Conservation (phyloP, 148 eudicot genomes). For the Simmondsia chinensis region DNA sequence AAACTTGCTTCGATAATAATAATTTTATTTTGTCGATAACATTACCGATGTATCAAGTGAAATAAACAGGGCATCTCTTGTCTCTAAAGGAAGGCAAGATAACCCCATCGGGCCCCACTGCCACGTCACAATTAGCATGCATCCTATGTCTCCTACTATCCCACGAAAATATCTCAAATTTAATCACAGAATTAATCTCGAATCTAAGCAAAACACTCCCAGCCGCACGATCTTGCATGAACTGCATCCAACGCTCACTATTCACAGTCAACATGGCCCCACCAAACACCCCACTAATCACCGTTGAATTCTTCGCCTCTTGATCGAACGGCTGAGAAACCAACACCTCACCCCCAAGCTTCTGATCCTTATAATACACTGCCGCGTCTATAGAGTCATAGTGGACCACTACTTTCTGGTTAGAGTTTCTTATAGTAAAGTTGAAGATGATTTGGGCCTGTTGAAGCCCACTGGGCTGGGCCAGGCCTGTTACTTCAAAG, state of each 20-base stretch:
- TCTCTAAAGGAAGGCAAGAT: conserved; percentile 29
- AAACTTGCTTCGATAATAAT: too few relatives aligned
- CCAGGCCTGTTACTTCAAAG: conserved; percentile 46
- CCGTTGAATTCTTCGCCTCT: conserved; percentile 41
- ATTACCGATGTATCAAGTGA: conserved; percentile 15
- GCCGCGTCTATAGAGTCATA: conserved; percentile 42
- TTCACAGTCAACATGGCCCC: conserved; percentile 41
- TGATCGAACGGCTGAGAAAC: conserved; percentile 46
- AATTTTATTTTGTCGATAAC: too few relatives aligned
- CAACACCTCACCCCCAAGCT: conserved; percentile 35
- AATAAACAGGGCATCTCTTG: conserved; percentile 55
- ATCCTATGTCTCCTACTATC: conserved; percentile 45
- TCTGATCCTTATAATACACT: conserved; percentile 33
- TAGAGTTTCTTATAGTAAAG: conserved; percentile 56
- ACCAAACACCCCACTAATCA: conserved; percentile 19
- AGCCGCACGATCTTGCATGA: conserved; percentile 22
- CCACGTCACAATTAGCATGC: conserved; percentile 57
- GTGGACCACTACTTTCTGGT: conserved; percentile 50
- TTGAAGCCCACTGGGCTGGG: conserved; percentile 33
- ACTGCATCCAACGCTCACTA: conserved; percentile 35
- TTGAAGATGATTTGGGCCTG: conserved; percentile 39
- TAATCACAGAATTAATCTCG: conserved; percentile 47
- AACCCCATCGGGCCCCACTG: conserved; percentile 53
- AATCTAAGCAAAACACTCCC: conserved; percentile 49
- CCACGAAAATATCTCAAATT: conserved; percentile 63